Evolutionary conservation across 2,329 filamentous ascomycete genomes (phyloP).

Genomic region (Diaporthe caulivora): DNA sequence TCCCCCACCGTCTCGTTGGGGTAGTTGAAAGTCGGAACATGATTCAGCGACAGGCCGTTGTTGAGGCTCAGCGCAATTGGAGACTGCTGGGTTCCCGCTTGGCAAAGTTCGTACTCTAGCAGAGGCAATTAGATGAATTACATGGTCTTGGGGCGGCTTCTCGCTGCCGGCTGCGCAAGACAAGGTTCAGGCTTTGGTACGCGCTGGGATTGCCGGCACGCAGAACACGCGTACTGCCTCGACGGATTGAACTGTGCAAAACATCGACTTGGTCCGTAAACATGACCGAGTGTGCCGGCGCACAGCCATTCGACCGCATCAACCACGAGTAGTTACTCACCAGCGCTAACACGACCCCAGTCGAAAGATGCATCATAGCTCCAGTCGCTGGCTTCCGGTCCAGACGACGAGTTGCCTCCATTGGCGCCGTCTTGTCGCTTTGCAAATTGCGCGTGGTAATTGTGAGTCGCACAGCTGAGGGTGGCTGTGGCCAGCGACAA

Average conservation of each 20-base stretch:
- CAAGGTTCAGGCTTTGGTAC: not conserved
- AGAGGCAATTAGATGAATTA: not conserved
- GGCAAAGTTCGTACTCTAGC: slow-evolving; percentile 51
- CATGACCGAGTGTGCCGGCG: not conserved
- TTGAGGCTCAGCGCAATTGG: slow-evolving; percentile 58
- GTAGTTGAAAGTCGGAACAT: slow-evolving; percentile 58
- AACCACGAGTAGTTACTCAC: slow-evolving; percentile 37
- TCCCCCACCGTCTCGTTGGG: slow-evolving; percentile 50
- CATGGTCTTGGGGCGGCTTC: not conserved
- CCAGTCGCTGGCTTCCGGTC: slow-evolving; percentile 41
- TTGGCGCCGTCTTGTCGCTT: slow-evolving; percentile 11
- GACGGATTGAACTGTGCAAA: not conserved
- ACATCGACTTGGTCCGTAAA: not conserved
- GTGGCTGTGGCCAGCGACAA: slow-evolving; percentile 13
- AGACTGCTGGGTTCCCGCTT: slow-evolving; percentile 63
- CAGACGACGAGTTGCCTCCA: slow-evolving; percentile 7
- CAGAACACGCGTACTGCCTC: not conserved
- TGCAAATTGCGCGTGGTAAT: slow-evolving; percentile 20
- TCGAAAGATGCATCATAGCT: slow-evolving; percentile 53
- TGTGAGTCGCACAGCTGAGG: slow-evolving; percentile 9
- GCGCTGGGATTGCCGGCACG: not conserved
- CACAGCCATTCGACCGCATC: too few species aligned
- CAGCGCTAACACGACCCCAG: slow-evolving; percentile 52
- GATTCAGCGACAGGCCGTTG: slow-evolving; percentile 54
- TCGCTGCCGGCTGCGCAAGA: not conserved